Evolutionary conservation across 257 asterid species (phyloP).

Genomic region (Linaria vulgaris): DNA sequence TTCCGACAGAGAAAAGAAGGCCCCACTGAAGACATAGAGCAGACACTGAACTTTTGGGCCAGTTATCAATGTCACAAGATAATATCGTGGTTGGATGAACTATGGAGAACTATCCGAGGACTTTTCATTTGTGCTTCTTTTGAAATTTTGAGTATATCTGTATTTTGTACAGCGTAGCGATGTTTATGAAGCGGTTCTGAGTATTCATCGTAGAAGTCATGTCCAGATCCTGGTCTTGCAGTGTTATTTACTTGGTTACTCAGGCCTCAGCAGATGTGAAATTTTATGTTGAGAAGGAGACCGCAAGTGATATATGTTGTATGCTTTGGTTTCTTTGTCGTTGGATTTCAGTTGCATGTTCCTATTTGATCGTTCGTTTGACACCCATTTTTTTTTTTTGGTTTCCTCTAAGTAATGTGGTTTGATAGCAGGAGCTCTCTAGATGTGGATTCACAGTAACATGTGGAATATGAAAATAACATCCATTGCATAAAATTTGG

Average conservation of each 20-base stretch:
- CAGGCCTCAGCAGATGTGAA: too few relatives aligned
- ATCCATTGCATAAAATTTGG: too few relatives aligned
- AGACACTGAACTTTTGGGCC: conserved; percentile 8
- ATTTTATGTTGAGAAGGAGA: not conserved
- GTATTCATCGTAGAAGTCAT: too few relatives aligned
- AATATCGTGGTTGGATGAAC: not conserved
- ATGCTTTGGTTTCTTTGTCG: not conserved
- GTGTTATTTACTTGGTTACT: too few relatives aligned
- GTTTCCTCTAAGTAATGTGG: too few relatives aligned
- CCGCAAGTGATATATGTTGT: not conserved
- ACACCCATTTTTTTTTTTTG: too few relatives aligned
- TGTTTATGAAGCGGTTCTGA: not conserved
- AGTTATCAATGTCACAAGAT: not conserved
- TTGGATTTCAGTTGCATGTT: not conserved
- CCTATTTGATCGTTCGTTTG: too few relatives aligned
- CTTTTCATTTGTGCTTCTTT: too few relatives aligned
- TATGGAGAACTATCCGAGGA: too few relatives aligned
- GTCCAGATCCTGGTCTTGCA: too few relatives aligned
- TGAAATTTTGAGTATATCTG: too few relatives aligned
- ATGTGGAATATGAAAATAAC: not conserved
- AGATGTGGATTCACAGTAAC: not conserved
- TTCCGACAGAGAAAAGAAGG: conserved; percentile 92
- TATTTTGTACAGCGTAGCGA: not conserved
- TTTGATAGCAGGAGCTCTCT: too few relatives aligned
- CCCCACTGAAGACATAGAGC: conserved; percentile 73